These are phyloP conservation scores for Cyberlindnera veronae DNA, from an alignment of 805 yeast species.

Conservation along the genomic window DNA sequence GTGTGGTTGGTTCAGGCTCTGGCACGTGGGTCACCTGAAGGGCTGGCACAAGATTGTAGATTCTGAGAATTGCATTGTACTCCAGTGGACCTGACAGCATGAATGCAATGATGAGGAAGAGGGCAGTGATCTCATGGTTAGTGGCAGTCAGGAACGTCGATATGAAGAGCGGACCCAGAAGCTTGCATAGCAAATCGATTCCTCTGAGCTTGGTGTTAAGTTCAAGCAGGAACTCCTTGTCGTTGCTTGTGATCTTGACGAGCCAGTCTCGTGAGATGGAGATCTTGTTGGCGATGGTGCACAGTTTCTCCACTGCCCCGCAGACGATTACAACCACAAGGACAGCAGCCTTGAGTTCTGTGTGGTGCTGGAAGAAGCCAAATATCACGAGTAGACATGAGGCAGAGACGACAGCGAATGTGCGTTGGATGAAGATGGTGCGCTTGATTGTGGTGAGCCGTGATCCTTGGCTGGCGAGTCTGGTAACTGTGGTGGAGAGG, in stretches of 20 bases:
- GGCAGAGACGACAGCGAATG: conserved; percentile 19
- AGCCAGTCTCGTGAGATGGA: conserved; percentile 41
- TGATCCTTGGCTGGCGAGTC: conserved; percentile 28
- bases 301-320: conserved; percentile 34
- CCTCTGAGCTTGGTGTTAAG: conserved; percentile 35
- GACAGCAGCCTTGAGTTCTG: conserved; percentile 6
- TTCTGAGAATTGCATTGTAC: conserved; percentile 31
- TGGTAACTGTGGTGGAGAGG: conserved; percentile 28
- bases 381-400: conserved; percentile 11
- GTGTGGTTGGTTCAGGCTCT: too few species aligned
- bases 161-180: conserved; percentile 36
- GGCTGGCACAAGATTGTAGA: conserved; percentile 31
- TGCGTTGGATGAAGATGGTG: conserved; percentile 30
- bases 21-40: conserved; percentile 14
- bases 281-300: conserved; percentile 34
- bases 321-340: conserved; percentile 24
- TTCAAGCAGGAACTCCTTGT: conserved; percentile 23
- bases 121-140: conserved; percentile 26
- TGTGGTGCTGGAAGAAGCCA: conserved; percentile 11
- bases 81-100: conserved; percentile 31
- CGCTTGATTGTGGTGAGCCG: conserved; percentile 20
- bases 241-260: conserved; percentile 31
- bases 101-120: conserved; percentile 29
- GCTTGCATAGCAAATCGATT: conserved; percentile 37
- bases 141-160: conserved; percentile 29